Conservation (phyloP, 2,329 filamentous ascomycete genomes). For the Exserohilum rostratum region DNA sequence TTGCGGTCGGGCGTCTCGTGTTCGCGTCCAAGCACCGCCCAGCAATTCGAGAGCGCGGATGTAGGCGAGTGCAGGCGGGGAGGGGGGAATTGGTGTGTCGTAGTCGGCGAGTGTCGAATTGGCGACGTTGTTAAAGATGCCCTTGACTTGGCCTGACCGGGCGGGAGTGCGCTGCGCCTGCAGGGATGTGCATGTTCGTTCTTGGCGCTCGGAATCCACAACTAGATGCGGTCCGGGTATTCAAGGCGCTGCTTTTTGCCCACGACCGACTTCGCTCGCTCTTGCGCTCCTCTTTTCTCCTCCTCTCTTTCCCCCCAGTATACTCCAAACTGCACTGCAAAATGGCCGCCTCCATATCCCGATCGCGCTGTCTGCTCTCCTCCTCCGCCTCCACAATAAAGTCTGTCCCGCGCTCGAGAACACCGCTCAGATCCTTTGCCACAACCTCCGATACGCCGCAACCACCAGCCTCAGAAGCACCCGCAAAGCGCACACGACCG, state of each 20-base stretch:
- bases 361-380: constrained; percentile 39
- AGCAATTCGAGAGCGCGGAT: constrained; percentile 14
- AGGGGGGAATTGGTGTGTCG: constrained; percentile 8
- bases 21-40: constrained; percentile 14
- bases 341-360: constrained; percentile 44
- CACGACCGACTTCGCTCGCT: constrained; percentile 10
- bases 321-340: constrained; percentile 2
- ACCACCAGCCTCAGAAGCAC: constrained; percentile 25
- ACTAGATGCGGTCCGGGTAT: constrained; percentile 20
- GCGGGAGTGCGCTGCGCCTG: constrained; percentile 38
- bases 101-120: constrained; percentile 32
- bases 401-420: constrained; percentile 22
- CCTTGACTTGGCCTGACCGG: constrained; percentile 20
- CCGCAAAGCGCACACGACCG: constrained; percentile 46
- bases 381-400: constrained; percentile 28
- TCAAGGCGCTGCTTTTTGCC: constrained; percentile 15
- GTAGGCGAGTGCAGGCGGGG: constrained; percentile 1
- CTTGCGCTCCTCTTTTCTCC: background rate
- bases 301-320: background rate
- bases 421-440: constrained; percentile 40
- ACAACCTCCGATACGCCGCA: constrained; percentile 39
- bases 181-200: constrained; percentile 40
- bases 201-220: constrained; percentile 15
- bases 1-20: constrained; percentile 17
- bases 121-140: constrained; percentile 43